A percentile compares a stretch with the other conserved stretches of the same genome.
Evolutionary conservation across 768 basidiomycete species (phyloP).

Genomic region (Postia placenta): DNA sequence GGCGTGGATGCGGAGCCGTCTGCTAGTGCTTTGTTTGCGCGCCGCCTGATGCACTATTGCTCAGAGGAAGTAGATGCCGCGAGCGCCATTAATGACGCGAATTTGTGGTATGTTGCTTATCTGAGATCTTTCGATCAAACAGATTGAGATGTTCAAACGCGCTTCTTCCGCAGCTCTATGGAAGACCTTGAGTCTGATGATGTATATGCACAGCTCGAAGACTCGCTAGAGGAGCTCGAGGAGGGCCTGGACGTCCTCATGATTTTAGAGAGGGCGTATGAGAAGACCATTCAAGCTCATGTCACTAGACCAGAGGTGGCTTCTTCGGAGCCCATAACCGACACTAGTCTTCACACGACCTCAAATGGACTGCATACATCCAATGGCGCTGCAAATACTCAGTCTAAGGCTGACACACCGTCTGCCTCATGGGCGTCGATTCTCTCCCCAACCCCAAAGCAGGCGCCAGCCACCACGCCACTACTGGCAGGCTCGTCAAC

Average conservation of each 20-base stretch:
- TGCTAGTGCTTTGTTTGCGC: slow-evolving; percentile 57
- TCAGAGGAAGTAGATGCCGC: slow-evolving; percentile 46
- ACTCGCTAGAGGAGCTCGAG: slow-evolving; percentile 53
- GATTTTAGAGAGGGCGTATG: slow-evolving; percentile 66
- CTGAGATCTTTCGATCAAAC: no score
- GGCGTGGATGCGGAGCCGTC: slow-evolving; percentile 26
- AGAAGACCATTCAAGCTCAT: slow-evolving; percentile 58
- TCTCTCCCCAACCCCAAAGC: neutral
- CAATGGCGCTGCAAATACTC: neutral
- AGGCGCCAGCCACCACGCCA: slow-evolving; percentile 20
- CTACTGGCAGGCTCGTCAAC: slow-evolving; percentile 62
- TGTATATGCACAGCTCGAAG: slow-evolving; percentile 36
- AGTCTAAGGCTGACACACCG: neutral
- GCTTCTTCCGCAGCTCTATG: slow-evolving; percentile 1
- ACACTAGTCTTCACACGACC: neutral
- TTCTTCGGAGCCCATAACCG: slow-evolving; percentile 8
- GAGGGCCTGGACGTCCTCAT: slow-evolving; percentile 67
- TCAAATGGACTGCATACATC: neutral
- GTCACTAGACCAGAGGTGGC: slow-evolving; percentile 10
- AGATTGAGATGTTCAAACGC: no score
- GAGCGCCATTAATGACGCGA: slow-evolving; percentile 1
- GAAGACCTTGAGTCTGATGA: slow-evolving; percentile 27
- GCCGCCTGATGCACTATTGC: slow-evolving; percentile 82
- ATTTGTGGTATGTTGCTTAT: neutral
- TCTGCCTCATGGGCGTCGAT: neutral